Evolutionary conservation across 208 protist genomes (phyloP).

Genomic region (Crithidia brevicula): DNA sequence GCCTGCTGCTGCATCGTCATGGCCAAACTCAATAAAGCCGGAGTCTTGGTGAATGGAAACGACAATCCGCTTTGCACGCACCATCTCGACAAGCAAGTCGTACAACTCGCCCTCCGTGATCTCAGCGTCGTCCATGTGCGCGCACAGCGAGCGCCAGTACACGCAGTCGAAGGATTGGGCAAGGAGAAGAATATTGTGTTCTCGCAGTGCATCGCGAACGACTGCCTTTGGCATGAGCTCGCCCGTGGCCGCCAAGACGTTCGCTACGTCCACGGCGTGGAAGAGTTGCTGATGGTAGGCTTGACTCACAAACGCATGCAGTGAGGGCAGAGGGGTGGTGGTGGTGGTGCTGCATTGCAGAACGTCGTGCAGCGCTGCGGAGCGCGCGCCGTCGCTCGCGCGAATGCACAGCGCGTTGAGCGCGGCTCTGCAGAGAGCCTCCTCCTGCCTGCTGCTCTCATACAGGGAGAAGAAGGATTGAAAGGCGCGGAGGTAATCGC

Average conservation of each 20-base stretch:
- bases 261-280: slow-evolving; percentile 7
- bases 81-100: slow-evolving; percentile 33
- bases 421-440: slow-evolving; percentile 19
- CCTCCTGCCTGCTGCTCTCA: slow-evolving; percentile 13
- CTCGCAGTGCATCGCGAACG: slow-evolving; percentile 23
- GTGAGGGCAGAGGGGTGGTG: not conserved
- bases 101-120: slow-evolving; percentile 27
- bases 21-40: slow-evolving; percentile 29
- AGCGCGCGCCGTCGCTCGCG: slow-evolving; percentile 5
- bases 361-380: slow-evolving; percentile 13
- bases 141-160: slow-evolving; percentile 30
- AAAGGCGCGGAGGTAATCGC: slow-evolving; percentile 31
- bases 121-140: slow-evolving; percentile 29
- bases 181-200: slow-evolving; percentile 36
- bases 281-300: slow-evolving; percentile 15
- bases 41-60: slow-evolving; percentile 34
- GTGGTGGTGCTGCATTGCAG: not conserved
- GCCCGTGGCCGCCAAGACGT: not conserved
- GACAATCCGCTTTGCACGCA: slow-evolving; percentile 5
- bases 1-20: not conserved
- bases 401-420: slow-evolving; percentile 25
- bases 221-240: not conserved
- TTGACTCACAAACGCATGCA: not conserved
- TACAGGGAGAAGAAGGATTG: slow-evolving; percentile 22
- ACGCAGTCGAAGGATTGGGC: slow-evolving; percentile 25